phyloP scores from a whole-genome alignment of 2,329 filamentous ascomycete genomes.

The Pestalotiopsis sp. region DNA sequence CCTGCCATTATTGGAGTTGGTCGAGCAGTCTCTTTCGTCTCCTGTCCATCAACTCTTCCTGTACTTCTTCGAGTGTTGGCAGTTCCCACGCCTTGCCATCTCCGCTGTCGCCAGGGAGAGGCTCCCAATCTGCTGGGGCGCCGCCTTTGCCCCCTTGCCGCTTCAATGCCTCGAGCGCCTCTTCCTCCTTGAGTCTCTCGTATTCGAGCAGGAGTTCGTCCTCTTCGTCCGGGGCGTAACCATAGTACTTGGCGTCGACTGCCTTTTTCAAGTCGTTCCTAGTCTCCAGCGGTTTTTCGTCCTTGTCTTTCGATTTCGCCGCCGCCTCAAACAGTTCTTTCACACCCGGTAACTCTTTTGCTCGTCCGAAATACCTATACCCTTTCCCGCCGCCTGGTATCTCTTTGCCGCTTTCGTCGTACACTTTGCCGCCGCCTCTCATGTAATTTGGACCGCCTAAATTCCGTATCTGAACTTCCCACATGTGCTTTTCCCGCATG shows the following conservation, averaged over 20 bases:
- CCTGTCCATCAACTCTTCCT: conserved; percentile 87
- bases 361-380: conserved; percentile 92
- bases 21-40: conserved; percentile 82
- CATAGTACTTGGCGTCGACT: conserved; percentile 95
- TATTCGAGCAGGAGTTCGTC: conserved; percentile 80
- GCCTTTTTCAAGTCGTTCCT: conserved; percentile 71
- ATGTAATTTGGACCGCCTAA: conserved; percentile 98
- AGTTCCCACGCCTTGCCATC: conserved; percentile 83
- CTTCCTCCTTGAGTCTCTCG: conserved; percentile 81
- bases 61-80: conserved; percentile 89
- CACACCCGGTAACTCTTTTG: conserved; percentile 87
- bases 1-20: conserved; percentile 56
- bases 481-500: conserved; percentile 99
- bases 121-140: conserved; percentile 74
- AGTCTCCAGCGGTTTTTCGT: conserved; percentile 66
- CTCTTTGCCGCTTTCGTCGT: conserved; percentile 74
- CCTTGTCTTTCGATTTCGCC: conserved; percentile 59
- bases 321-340: conserved; percentile 94
- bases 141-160: conserved; percentile 56
- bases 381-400: conserved; percentile 80
- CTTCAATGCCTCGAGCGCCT: conserved; percentile 73
- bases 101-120: conserved; percentile 83
- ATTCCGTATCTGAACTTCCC: conserved; percentile 96
- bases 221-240: conserved; percentile 91
- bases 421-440: conserved; percentile 70